Evolutionary conservation across 352 stramenopile species (phyloP), one percentile per base, ranked within the genome.

Genomic region (Pilasporangium apinafurcum): DNA sequence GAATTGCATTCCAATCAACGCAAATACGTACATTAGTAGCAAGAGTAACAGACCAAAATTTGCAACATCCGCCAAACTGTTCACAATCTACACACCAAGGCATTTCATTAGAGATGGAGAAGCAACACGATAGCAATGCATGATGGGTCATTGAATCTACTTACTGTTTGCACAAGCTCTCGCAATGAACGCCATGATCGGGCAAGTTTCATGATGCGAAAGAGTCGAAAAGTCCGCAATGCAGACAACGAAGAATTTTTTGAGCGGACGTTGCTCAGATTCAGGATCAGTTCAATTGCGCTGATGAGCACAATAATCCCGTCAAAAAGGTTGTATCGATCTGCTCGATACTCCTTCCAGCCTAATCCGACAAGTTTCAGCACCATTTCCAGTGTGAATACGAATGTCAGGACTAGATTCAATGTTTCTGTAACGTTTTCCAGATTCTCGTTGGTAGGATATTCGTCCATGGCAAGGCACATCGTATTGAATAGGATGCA

Each of bases 21-120:
- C 60, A 49, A 90, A 95, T n/a, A 96, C 88, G 37, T 90, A 95
- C 53, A 96, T 83, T 37, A 95, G 74, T 5, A 97, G 63, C 9
- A 88, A 41, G 12, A 97, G 61, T 3, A 97, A 62, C 27, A 97
- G 41, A 1, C 62, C 78, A 55, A 96, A 96, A 48, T 93, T 94
- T 17, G 58, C 59, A 8, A 96, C 66, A 31, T 97, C 87, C 1
- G 76, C 51, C 16, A 95, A 48, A 42, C 84, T 92, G 37, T 78
- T 79, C 28, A 51, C 51, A 14, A 97, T 89, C 42, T 74, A 21
- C 5, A 35, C 8, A 17, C 25, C 2, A 34, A 22, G 28, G 12
- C n/a, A 51, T 50, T 33, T 5, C 9, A 44, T n/a, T 22, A 30
- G 8, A 8, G 5, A 39, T 12, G 24, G 14, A 37, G 25, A n/a